These are phyloP conservation scores for Backusella psychrophila DNA, from an alignment of 192 early-diverging fungal genomes.

Conservation along the genomic window DNA sequence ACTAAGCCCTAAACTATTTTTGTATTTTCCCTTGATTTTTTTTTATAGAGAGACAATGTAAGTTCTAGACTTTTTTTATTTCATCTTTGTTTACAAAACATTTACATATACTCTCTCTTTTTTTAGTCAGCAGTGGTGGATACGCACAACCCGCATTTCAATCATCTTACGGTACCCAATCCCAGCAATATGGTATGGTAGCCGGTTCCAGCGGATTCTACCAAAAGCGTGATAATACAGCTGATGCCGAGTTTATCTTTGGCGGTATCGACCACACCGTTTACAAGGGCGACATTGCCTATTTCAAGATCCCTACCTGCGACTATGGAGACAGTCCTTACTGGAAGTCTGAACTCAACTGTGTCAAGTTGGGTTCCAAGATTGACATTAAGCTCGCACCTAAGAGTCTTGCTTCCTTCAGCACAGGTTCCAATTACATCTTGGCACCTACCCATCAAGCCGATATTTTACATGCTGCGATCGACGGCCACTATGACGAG, in stretches of 20 bases:
- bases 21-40: background rate
- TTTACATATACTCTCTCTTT: background rate
- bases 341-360: constrained; percentile 27
- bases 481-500: constrained; percentile 17
- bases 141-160: constrained; percentile 24
- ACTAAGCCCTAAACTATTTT: constrained; percentile 7
- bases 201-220: constrained; percentile 4
- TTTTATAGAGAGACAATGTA: constrained; percentile 26
- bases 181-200: constrained; percentile 23
- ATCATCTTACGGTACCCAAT: constrained; percentile 2
- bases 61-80: constrained; percentile 3
- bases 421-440: constrained; percentile 25
- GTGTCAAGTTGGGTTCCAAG: constrained; percentile 17
- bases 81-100: background rate
- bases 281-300: constrained; percentile 27
- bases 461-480: constrained; percentile 22
- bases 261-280: constrained; percentile 30
- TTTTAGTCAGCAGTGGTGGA: constrained; percentile 12
- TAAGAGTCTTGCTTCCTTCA: constrained; percentile 20
- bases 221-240: constrained; percentile 13
- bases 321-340: constrained; percentile 17
- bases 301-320: constrained; percentile 21
- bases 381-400: constrained; percentile 24
- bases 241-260: constrained; percentile 26
- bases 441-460: constrained; percentile 20